A percentile compares a stretch with the other conserved stretches of the same genome.
These are phyloP conservation scores for Pichia californica DNA, from an alignment of 805 yeast species.

Conservation along the genomic window DNA sequence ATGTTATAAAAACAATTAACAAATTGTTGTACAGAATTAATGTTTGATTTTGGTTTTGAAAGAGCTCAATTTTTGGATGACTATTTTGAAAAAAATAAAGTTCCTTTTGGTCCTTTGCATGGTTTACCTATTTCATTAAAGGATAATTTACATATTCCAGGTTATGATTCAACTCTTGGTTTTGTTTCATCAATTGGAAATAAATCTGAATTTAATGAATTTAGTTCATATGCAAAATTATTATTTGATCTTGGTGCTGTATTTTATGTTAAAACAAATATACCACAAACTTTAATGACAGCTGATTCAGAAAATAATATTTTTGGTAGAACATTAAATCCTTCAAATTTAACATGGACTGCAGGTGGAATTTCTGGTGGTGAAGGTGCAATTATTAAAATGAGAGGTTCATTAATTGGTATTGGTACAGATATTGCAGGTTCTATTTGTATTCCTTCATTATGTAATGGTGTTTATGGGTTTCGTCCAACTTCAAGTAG, in stretches of 20 bases:
- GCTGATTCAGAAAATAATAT: slow-evolving; percentile 55
- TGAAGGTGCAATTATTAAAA: slow-evolving; percentile 56
- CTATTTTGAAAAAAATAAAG: slow-evolving; percentile 38
- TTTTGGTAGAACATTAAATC: slow-evolving; percentile 51
- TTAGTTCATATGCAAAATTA: slow-evolving; percentile 39
- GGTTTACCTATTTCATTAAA: slow-evolving; percentile 64
- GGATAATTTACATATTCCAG: slow-evolving; percentile 52
- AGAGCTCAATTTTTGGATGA: slow-evolving; percentile 54
- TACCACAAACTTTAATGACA: slow-evolving; percentile 67
- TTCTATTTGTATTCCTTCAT: slow-evolving; percentile 46
- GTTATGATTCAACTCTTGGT: slow-evolving; percentile 52
- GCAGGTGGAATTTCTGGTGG: slow-evolving; percentile 71
- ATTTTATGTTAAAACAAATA: slow-evolving; percentile 56
- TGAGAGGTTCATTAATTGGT: slow-evolving; percentile 52
- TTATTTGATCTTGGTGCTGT: slow-evolving; percentile 51
- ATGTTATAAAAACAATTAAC: slow-evolving; percentile 32
- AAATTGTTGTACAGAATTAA: slow-evolving; percentile 43
- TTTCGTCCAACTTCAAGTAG: slow-evolving; percentile 53
- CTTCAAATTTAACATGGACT: slow-evolving; percentile 47
- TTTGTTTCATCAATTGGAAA: slow-evolving; percentile 46
- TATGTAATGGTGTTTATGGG: slow-evolving; percentile 50
- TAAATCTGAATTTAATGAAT: slow-evolving; percentile 37
- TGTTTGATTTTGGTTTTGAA: slow-evolving; percentile 53
- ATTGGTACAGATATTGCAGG: slow-evolving; percentile 68
- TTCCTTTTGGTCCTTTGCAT: slow-evolving; percentile 57